Evolutionary conservation across 2,329 filamentous ascomycete species (phyloP).

Genomic region (Cladophialophora yegresii): DNA sequence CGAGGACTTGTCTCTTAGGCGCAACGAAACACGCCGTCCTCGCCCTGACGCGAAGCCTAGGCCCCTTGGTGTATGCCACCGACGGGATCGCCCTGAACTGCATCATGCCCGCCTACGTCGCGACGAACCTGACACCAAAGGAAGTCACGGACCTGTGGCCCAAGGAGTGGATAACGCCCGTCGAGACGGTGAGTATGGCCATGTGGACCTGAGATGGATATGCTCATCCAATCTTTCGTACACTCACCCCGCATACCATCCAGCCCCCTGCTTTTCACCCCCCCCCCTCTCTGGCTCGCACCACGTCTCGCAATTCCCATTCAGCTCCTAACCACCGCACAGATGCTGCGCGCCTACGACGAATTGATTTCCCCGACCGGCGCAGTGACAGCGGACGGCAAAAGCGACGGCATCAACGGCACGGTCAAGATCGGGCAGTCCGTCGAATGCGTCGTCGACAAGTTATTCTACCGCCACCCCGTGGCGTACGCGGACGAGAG

Average conservation of each 20-base stretch:
- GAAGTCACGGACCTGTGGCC: slow-evolving; percentile 39
- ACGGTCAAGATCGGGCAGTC: slow-evolving; percentile 37
- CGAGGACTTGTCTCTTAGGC: not conserved
- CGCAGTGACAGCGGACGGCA: slow-evolving; percentile 9
- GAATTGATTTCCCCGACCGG: slow-evolving; percentile 42
- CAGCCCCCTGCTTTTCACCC: slow-evolving; percentile 26
- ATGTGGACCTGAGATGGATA: not conserved
- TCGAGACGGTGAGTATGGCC: slow-evolving; percentile 29
- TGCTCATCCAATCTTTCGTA: not conserved
- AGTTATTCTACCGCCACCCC: slow-evolving; percentile 46
- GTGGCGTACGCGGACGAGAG: slow-evolving; percentile 46
- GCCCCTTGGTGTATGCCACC: slow-evolving; percentile 34
- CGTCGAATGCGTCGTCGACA: slow-evolving; percentile 47
- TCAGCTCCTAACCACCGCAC: too few species aligned
- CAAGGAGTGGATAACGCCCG: slow-evolving; percentile 41
- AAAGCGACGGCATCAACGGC: slow-evolving; percentile 22
- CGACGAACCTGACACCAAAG: slow-evolving; percentile 41
- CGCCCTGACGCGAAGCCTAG: slow-evolving; percentile 42
- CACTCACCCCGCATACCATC: too few species aligned
- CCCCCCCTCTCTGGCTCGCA: not conserved
- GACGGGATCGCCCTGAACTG: slow-evolving; percentile 44
- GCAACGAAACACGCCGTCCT: slow-evolving; percentile 49
- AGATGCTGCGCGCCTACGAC: slow-evolving; percentile 41
- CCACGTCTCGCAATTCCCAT: not conserved
- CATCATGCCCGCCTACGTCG: slow-evolving; percentile 42